These are phyloP conservation scores for Nannizziopsis arthrosporioides DNA, from an alignment of 2,329 filamentous ascomycete species.

Conservation along the genomic window DNA sequence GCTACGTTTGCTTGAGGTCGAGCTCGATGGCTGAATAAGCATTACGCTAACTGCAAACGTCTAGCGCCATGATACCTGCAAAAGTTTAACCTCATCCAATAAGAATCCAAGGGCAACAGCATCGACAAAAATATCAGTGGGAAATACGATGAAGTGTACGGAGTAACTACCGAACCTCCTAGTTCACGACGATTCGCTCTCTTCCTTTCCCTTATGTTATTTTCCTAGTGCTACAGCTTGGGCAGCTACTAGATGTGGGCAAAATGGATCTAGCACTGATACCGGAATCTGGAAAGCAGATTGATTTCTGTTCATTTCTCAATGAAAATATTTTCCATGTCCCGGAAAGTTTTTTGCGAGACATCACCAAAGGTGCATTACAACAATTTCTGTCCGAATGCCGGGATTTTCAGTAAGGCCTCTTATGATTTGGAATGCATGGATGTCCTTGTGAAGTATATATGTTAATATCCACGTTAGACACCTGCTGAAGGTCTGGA, in stretches of 20 bases:
- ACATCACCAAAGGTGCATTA: slow-evolving; percentile 13
- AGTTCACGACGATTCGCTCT: no score
- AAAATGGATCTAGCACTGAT: background rate
- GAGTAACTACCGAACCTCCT: no score
- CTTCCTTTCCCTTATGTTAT: no score
- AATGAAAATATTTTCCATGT: slow-evolving; percentile 2
- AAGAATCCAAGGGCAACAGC: no score
- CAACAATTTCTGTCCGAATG: slow-evolving; percentile 9
- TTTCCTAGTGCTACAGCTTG: no score
- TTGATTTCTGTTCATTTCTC: background rate
- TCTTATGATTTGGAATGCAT: background rate
- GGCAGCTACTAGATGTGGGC: background rate
- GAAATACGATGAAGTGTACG: no score
- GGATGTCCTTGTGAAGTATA: background rate
- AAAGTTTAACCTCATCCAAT: background rate
- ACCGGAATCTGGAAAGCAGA: background rate
- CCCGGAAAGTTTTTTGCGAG: slow-evolving; percentile 7
- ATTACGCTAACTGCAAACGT: background rate
- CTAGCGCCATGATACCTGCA: background rate
- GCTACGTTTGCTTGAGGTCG: background rate
- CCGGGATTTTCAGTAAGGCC: slow-evolving; percentile 11
- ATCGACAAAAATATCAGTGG: no score
- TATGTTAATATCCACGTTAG: slow-evolving; percentile 5
- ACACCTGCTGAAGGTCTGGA: slow-evolving; percentile 26
- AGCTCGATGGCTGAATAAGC: background rate